Conservation (phyloP, 768 basidiomycete genomes). For the Dacryopinax primogenitus region DNA sequence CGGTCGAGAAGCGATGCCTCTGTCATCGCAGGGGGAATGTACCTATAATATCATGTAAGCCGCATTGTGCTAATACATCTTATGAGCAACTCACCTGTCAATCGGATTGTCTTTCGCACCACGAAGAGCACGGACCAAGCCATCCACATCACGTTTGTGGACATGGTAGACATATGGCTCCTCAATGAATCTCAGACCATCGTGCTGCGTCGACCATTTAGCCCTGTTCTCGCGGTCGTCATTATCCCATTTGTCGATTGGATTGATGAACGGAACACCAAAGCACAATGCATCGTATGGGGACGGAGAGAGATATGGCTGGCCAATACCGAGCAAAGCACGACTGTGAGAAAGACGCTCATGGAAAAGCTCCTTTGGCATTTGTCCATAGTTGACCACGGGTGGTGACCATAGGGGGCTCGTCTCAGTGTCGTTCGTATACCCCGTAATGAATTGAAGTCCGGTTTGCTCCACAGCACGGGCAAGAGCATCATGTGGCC, state of each 20-base stretch:
- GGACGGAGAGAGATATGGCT: constrained; percentile 14
- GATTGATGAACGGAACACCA: constrained; percentile 25
- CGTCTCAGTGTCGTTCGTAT: not conserved
- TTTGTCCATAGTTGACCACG: constrained; percentile 4
- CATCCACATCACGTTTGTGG: constrained; percentile 16
- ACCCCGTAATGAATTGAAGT: not conserved
- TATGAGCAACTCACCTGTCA: constrained; percentile 14
- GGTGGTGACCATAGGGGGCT: not conserved
- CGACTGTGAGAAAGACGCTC: constrained; percentile 10
- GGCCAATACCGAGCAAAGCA: constrained; percentile 14
- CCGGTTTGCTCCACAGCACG: not conserved
- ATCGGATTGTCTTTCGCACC: constrained; percentile 18
- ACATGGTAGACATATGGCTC: constrained; percentile 24
- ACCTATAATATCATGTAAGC: not conserved
- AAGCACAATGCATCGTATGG: constrained; percentile 18
- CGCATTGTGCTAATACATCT: not conserved
- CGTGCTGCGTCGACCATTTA: constrained; percentile 22
- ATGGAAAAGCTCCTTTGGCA: constrained; percentile 3
- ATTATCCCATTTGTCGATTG: constrained; percentile 20
- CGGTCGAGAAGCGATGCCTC: constrained; percentile 1
- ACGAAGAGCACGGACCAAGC: constrained; percentile 14
- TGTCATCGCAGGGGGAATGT: constrained; percentile 14
- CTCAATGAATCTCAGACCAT: constrained; percentile 16
- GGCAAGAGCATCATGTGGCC: not conserved
- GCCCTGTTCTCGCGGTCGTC: constrained; percentile 19